These are phyloP conservation scores for Cinchona pubescens DNA, from an alignment of 257 asterid genomes.

Conservation along the genomic window DNA sequence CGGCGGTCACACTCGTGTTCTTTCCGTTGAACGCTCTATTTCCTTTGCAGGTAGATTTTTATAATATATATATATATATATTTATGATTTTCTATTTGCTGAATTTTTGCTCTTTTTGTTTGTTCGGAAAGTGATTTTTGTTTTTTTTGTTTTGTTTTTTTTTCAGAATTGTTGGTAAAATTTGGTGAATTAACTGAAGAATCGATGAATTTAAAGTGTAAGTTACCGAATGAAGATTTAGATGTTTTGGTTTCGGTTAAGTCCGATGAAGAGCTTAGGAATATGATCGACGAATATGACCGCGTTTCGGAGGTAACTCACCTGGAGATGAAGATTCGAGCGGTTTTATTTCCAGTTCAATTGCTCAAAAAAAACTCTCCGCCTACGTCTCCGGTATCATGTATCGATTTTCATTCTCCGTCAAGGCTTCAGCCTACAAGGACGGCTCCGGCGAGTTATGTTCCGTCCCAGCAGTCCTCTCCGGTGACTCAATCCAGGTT, in stretches of 20 bases:
- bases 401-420: constrained; percentile 48
- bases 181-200: constrained; percentile 68
- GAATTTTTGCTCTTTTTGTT: neutral
- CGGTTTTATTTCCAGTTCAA: constrained; percentile 51
- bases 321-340: constrained; percentile 58
- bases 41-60: constrained; percentile 26
- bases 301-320: constrained; percentile 31
- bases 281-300: constrained; percentile 64
- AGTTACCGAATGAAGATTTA: constrained; percentile 69
- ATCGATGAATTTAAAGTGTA: constrained; percentile 64
- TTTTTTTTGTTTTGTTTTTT: neutral
- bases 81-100: neutral
- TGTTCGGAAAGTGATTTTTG: neutral
- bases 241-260: constrained; percentile 67
- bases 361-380: constrained; percentile 49
- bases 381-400: constrained; percentile 69
- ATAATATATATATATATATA: too few relatives aligned
- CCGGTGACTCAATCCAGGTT: constrained; percentile 38
- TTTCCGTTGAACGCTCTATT: constrained; percentile 49
- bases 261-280: constrained; percentile 65
- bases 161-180: constrained; percentile 66
- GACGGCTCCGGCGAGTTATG: constrained; percentile 2
- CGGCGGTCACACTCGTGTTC: constrained; percentile 78
- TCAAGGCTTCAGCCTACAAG: constrained; percentile 20
- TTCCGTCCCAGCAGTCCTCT: constrained; percentile 52